A percentile compares a stretch with the other conserved stretches of the same genome.
Evolutionary conservation across 768 basidiomycete genomes (phyloP).

Genomic region (Leccinum truebloodii): DNA sequence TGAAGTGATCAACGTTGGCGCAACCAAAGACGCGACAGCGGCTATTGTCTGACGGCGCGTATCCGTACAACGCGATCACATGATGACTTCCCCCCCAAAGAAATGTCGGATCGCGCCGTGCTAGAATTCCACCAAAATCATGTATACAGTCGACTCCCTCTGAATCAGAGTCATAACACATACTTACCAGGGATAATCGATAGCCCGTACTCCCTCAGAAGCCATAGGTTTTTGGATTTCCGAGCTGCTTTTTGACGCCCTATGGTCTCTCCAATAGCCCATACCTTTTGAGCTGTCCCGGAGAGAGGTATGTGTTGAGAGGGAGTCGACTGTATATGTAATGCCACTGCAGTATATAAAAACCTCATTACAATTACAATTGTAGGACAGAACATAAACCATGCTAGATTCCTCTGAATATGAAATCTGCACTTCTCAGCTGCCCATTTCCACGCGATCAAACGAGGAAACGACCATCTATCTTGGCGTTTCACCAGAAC

Average conservation of each 20-base stretch:
- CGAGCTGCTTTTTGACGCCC: no score
- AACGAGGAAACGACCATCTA: constrained; percentile 45
- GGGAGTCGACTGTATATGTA: no score
- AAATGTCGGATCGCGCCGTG: not conserved
- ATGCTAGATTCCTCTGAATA: constrained; percentile 31
- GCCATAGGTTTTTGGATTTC: no score
- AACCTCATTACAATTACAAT: not conserved
- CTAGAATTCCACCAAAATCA: no score
- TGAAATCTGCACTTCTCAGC: constrained; percentile 43
- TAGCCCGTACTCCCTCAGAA: no score
- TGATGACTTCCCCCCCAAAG: constrained; percentile 13
- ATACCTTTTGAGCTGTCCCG: no score
- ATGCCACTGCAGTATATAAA: not conserved
- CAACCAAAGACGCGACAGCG: constrained; percentile 2
- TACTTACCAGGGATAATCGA: no score
- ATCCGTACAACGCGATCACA: constrained; percentile 21
- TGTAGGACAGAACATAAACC: constrained; percentile 37
- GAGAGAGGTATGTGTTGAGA: no score
- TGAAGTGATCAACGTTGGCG: not conserved
- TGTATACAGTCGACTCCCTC: no score
- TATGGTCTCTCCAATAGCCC: no score
- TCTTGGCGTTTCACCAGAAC: constrained; percentile 82
- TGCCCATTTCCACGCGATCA: constrained; percentile 59
- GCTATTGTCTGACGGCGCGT: not conserved
- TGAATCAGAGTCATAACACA: no score